Evolutionary conservation across 1,284 basidiomycete species (phyloP).

Genomic region (Neotropicomus parvogracilis): DNA sequence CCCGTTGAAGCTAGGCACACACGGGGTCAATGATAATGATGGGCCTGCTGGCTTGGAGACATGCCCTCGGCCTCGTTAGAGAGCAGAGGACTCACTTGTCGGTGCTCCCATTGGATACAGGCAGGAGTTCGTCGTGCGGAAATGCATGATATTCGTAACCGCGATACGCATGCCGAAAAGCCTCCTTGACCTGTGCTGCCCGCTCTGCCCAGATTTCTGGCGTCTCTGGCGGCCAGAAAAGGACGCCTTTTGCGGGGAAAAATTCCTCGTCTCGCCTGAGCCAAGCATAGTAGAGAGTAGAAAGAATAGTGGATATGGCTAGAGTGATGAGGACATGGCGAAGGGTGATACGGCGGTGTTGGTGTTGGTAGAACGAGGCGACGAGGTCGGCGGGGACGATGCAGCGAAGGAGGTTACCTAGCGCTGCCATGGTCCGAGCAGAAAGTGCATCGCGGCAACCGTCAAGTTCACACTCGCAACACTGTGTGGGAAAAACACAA

Average conservation of each 20-base stretch:
- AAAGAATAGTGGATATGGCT: constrained; percentile 22
- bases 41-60: neutral
- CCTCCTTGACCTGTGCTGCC: constrained; percentile 55
- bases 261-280: constrained; percentile 4
- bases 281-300: constrained; percentile 22
- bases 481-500: too few relatives aligned
- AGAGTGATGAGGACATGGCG: constrained; percentile 31
- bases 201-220: constrained; percentile 46
- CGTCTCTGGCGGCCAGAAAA: constrained; percentile 22
- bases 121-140: constrained; percentile 58
- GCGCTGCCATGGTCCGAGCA: constrained; percentile 3
- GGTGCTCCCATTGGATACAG: constrained; percentile 42
- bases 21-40: constrained; percentile 10
- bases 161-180: constrained; percentile 60
- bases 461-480: too few relatives aligned
- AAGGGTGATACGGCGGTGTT: constrained; percentile 26
- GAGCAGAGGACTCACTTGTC: constrained; percentile 47
- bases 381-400: neutral
- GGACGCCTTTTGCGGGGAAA: constrained; percentile 4
- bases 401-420: constrained; percentile 4
- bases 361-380: constrained; percentile 6
- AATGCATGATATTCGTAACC: constrained; percentile 56
- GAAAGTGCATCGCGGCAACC: too few relatives aligned
- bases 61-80: neutral
- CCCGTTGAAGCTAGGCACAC: constrained; percentile 58